phyloP scores from a whole-genome alignment of 2,329 filamentous ascomycete genomes.

The Cordyceps militaris region DNA sequence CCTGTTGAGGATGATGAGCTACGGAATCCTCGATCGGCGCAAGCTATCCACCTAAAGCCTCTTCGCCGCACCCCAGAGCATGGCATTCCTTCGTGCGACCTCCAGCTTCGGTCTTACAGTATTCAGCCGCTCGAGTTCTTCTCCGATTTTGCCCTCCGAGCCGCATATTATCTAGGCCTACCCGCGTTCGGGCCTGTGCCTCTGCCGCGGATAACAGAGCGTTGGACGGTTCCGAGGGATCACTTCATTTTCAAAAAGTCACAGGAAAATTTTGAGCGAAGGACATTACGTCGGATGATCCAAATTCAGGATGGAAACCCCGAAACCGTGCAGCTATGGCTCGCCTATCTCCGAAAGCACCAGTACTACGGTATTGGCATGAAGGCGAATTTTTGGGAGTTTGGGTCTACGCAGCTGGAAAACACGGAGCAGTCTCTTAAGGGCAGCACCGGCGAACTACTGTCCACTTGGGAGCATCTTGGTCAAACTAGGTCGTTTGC shows the following conservation, averaged over 20 bases:
- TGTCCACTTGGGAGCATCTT: conserved; percentile 48
- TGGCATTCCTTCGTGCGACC: conserved; percentile 78
- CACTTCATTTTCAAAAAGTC: conserved; percentile 96
- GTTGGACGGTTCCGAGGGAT: conserved; percentile 85
- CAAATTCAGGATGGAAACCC: conserved; percentile 90
- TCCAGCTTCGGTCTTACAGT: conserved; percentile 88
- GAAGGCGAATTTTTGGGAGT: conserved; percentile 97
- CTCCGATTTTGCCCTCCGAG: conserved; percentile 86
- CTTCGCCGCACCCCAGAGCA: conserved; percentile 67
- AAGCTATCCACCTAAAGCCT: conserved; percentile 80
- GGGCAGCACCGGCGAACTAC: conserved; percentile 26
- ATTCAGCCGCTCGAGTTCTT: conserved; percentile 90
- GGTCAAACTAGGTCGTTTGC: conserved; percentile 45
- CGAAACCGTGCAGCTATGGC: conserved; percentile 83
- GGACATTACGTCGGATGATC: conserved; percentile 77
- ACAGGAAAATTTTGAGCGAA: conserved; percentile 95
- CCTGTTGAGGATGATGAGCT: conserved; percentile 13
- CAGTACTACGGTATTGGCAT: conserved; percentile 95
- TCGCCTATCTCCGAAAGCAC: conserved; percentile 86
- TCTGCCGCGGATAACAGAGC: conserved; percentile 76
- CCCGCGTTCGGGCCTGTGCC: conserved; percentile 81
- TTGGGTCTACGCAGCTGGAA: conserved; percentile 26
- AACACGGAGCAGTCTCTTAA: conserved; percentile 11
- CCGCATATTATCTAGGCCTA: conserved; percentile 87
- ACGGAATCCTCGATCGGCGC: conserved; percentile 70